Conservation (phyloP, 2,329 filamentous ascomycete species). For the Aspergillus pseudonomiae region DNA sequence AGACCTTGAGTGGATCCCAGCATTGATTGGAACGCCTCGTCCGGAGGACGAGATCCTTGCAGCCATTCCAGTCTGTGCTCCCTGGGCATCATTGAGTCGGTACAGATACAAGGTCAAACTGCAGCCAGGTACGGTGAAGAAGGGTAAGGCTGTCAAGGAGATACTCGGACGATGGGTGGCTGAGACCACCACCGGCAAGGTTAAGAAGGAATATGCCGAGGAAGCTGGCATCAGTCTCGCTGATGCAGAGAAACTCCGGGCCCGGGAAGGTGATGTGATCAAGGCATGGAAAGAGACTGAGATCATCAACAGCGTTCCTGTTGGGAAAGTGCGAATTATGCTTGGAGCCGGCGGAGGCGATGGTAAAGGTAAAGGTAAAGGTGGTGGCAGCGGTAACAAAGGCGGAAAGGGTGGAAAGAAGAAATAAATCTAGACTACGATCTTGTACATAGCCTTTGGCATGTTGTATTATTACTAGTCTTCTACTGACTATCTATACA, state of each 20-base stretch:
- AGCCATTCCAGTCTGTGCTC: conserved; percentile 64
- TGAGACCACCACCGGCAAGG: conserved; percentile 56
- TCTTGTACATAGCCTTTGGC: neutral
- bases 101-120: conserved; percentile 96
- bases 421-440: conserved; percentile 30
- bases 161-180: conserved; percentile 79
- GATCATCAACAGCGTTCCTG: conserved; percentile 77
- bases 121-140: conserved; percentile 86
- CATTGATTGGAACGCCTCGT: conserved; percentile 73
- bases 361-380: conserved; percentile 42
- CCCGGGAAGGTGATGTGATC: conserved; percentile 81
- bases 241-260: conserved; percentile 78
- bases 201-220: conserved; percentile 58
- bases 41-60: conserved; percentile 74
- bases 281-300: conserved; percentile 80
- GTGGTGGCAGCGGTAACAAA: conserved; percentile 32
- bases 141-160: conserved; percentile 91
- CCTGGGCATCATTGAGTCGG: conserved; percentile 63
- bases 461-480: neutral
- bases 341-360: conserved; percentile 56
- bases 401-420: conserved; percentile 45
- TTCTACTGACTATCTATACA: neutral
- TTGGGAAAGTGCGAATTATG: conserved; percentile 79
- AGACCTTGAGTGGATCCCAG: conserved; percentile 63
- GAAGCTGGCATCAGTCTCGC: conserved; percentile 52